Base-by-base conservation (phyloP, 2,329 filamentous ascomycete species). In the Aureobasidium musti region DNA sequence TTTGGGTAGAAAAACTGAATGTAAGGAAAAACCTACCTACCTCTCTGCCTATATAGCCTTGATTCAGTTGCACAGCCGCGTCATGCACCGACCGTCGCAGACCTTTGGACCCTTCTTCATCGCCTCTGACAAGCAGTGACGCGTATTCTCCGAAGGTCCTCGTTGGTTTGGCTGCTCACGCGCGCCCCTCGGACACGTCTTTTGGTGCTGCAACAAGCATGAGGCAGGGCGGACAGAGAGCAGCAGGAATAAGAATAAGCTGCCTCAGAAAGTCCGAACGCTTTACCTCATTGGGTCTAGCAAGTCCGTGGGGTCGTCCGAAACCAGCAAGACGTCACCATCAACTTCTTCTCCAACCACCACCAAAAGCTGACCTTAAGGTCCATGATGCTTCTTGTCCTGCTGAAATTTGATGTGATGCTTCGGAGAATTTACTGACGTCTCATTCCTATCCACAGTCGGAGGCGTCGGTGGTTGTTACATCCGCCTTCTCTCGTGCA, bases 191-290 rank as follows among this genome's bases (percentile, higher is more conserved):
- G 59, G 59, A 49, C n/a, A 47, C 57, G 28, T 47, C 23, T 49
- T 17, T 17, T 47, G 2, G 11, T 11, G 57, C 30, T 63, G 43
- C 59, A 37, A 54, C 35, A 64, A 45, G n/a, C 23, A 13, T 33
- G 35, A 57, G 28, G 39, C 49, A 65, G 52, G 39, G 63, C 35
- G 43, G 30, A 50, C 23, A 59, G 28, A 45, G 28, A 33, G 61
- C 52, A 65, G 14, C 50, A 49, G 56, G 47, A 39, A 57, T 45
- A 47, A 59, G 53, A 28, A 59, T 57, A 59, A 66, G 63, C 52
- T 56, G 52, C 63, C 50, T 57, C 53, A 50, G 21, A 39, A 66
- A 59, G 63, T 66, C 63, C 63, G 63, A 65, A 59, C 53, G 63
- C 63, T 23, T 39, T 59, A 5, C 63, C 63, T 28, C 2, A 41